These are phyloP conservation scores for Grifola frondosa DNA, from an alignment of 1,284 basidiomycete genomes.

Conservation along the genomic window DNA sequence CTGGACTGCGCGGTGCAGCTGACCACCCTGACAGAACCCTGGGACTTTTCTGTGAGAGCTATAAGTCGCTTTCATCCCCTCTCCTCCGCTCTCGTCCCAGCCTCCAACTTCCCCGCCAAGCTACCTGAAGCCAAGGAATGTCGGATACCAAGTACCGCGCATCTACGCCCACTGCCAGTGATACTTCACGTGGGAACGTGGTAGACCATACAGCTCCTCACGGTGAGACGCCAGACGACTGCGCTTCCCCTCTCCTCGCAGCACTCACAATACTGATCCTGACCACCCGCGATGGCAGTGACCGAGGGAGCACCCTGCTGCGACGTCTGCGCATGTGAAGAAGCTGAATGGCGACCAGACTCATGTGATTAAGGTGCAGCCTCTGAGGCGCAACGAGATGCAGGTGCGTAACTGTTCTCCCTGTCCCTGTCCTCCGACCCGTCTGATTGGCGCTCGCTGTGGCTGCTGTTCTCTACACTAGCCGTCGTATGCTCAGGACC, in stretches of 20 bases:
- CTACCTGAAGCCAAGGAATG: no score
- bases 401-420: constrained; percentile 49
- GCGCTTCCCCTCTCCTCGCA: constrained; percentile 1
- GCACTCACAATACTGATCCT: background rate
- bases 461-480: constrained; percentile 27
- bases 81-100: no score
- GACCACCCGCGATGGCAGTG: constrained; percentile 15
- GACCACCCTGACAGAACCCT: no score
- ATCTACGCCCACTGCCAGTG: constrained; percentile 24
- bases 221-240: constrained; percentile 55
- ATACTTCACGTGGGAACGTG: constrained; percentile 57
- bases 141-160: constrained; percentile 30
- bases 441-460: no score
- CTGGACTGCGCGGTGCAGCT: no score
- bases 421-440: no score
- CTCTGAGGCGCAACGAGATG: constrained; percentile 82
- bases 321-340: constrained; percentile 29
- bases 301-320: constrained; percentile 38
- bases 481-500: constrained; percentile 88
- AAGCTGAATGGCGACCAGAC: constrained; percentile 25
- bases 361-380: constrained; percentile 68
- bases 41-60: no score
- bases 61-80: no score
- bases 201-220: constrained; percentile 73
- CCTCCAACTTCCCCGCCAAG: no score